Conservation (phyloP, 2,329 filamentous ascomycete genomes). For the Pseudogymnoascus sp. region DNA sequence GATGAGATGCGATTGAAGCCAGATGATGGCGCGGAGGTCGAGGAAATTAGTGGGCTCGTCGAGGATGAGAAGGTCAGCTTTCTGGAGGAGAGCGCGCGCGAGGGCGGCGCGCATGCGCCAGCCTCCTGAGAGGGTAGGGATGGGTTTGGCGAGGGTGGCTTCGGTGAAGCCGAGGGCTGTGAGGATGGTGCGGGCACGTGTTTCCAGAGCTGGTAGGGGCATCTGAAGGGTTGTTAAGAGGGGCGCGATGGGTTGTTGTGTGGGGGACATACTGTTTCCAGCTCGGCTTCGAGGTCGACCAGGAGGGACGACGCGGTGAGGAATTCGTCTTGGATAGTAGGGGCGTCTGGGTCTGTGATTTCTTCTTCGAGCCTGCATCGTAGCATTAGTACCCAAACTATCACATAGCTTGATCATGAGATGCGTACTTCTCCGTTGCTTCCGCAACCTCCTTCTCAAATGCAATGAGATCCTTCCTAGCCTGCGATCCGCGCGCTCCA, state of each 20-base stretch:
- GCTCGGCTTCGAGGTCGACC: constrained; percentile 26
- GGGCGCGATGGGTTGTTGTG: neutral
- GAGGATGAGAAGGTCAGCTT: constrained; percentile 68
- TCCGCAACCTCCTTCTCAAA: constrained; percentile 59
- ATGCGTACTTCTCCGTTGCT: constrained; percentile 29
- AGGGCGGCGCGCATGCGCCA: constrained; percentile 65
- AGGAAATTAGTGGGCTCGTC: constrained; percentile 86
- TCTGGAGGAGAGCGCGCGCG: constrained; percentile 58
- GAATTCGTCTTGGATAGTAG: neutral
- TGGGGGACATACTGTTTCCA: neutral
- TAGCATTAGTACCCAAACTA: neutral
- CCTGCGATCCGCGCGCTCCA: constrained; percentile 64
- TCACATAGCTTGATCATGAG: neutral
- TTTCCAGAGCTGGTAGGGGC: constrained; percentile 38
- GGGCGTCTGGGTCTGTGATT: constrained; percentile 7
- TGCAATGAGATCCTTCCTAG: constrained; percentile 63
- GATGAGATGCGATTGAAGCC: constrained; percentile 67
- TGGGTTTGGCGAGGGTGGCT: constrained; percentile 47
- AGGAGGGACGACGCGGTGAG: neutral
- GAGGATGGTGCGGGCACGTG: constrained; percentile 57
- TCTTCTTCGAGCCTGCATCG: neutral
- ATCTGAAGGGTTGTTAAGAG: neutral
- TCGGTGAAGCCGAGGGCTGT: constrained; percentile 64
- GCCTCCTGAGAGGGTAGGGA: constrained; percentile 64
- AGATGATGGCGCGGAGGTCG: constrained; percentile 74